Conservation (phyloP, 805 yeast genomes). For the Kurtzmaniella cleridarum region DNA sequence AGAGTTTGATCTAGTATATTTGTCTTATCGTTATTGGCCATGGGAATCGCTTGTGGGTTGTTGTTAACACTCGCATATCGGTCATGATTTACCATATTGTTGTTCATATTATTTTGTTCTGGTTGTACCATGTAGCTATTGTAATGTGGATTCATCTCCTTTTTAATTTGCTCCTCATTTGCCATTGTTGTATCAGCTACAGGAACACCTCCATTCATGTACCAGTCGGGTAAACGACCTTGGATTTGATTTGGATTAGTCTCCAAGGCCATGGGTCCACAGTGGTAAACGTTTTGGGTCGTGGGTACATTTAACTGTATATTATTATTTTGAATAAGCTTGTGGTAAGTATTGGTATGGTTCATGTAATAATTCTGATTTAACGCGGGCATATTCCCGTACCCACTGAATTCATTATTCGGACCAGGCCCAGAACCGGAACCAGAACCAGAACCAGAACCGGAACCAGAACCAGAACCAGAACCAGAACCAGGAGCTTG, state of each 20-base stretch:
- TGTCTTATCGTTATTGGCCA: constrained; percentile 1
- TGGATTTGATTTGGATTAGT: neutral
- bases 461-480: neutral
- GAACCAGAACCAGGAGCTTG: neutral
- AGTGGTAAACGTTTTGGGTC: constrained; percentile 1
- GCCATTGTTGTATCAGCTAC: too few species aligned
- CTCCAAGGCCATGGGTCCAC: neutral
- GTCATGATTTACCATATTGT: neutral
- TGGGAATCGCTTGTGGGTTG: neutral
- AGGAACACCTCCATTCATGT: too few species aligned
- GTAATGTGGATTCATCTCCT: too few species aligned
- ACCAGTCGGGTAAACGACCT: neutral
- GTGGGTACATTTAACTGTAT: neutral
- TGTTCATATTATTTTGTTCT: neutral
- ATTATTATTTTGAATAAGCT: constrained; percentile 1
- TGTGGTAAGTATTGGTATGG: neutral
- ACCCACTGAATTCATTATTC: neutral
- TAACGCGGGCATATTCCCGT: too few species aligned
- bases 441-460: neutral
- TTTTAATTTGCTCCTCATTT: too few species aligned
- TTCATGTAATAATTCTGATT: too few species aligned
- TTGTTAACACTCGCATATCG: neutral
- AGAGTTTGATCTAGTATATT: neutral
- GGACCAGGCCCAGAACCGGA: neutral
- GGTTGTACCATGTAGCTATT: too few species aligned